Conservation (phyloP, 2,329 filamentous ascomycete species). For the Verticillium dahliae region DNA sequence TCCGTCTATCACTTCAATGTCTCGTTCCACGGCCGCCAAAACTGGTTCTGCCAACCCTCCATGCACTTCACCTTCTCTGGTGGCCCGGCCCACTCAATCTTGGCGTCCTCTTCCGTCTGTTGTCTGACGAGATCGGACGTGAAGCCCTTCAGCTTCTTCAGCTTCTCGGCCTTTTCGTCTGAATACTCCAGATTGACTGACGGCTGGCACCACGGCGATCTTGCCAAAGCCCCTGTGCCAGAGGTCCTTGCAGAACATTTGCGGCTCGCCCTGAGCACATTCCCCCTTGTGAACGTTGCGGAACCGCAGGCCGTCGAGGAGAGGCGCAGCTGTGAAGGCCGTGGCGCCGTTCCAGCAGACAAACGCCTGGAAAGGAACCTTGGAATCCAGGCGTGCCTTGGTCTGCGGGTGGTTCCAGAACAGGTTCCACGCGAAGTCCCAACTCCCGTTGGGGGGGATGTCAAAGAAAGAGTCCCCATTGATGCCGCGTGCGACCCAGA, state of each 20-base stretch:
- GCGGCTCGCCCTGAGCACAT: slow-evolving; percentile 48
- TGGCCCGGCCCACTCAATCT: slow-evolving; percentile 38
- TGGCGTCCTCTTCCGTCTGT: slow-evolving; percentile 16
- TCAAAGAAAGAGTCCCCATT: slow-evolving; percentile 49
- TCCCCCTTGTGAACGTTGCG: slow-evolving; percentile 30
- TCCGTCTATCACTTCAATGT: background rate
- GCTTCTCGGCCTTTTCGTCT: slow-evolving; percentile 31
- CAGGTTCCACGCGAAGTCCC: slow-evolving; percentile 40
- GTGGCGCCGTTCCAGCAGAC: slow-evolving; percentile 55
- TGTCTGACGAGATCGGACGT: slow-evolving; percentile 14
- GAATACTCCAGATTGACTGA: slow-evolving; percentile 53
- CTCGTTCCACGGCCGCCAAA: slow-evolving; percentile 35
- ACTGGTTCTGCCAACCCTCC: slow-evolving; percentile 31
- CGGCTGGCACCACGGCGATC: slow-evolving; percentile 48
- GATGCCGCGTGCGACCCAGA: slow-evolving; percentile 47
- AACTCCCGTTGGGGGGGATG: slow-evolving; percentile 41
- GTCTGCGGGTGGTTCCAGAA: slow-evolving; percentile 43
- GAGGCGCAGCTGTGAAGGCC: slow-evolving; percentile 38
- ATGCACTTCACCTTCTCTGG: slow-evolving; percentile 43
- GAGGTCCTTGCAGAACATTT: slow-evolving; percentile 50
- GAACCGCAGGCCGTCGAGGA: slow-evolving; percentile 37
- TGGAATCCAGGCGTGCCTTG: slow-evolving; percentile 20
- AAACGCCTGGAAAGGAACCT: slow-evolving; percentile 52
- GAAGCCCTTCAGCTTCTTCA: slow-evolving; percentile 46
- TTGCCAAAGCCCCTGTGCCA: slow-evolving; percentile 42